Base-by-base conservation (phyloP, 1,139 yeast genomes). In the Hyphopichia buzzinii region DNA sequence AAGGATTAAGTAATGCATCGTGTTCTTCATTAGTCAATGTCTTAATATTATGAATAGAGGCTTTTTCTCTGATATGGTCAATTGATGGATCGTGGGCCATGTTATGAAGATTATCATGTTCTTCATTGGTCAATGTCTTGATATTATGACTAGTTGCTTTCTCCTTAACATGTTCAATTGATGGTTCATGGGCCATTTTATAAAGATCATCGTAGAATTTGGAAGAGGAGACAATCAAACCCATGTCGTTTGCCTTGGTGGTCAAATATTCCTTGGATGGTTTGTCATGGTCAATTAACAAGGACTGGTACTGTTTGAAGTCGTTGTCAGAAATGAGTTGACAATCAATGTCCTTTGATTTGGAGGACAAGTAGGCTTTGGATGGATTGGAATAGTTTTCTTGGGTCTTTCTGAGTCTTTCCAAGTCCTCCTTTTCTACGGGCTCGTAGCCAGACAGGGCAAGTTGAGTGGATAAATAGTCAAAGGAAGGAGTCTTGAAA, bases 231-330 rank as follows among this genome's bases (percentile, higher is more conserved):
- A 59, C 47, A n/a, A 54, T 52, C 34, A 54, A 46, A n/a, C 62
- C 67, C 31, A 57, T 37, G 11, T 54, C 57, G 35, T 56, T 54
- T 32, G 64, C 65, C 35, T 59, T 58, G 14, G 49, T 42, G 3
- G 49, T 54, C n/a, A 64, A 38, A 33, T 57, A 57, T 2, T 51
- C 52, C 25, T 48, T 40, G 11, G 46, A 33, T 15, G 65, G 66
- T 32, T 58, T 62, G 16, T 60, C 67, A 35, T 56, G 50, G 24
- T 64, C 67, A 0, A 54, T 49, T 28, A 50, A 49, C n/a, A 55
- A 36, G 4, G 39, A 44, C 37, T 58, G 58, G 35, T 50, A 55
- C 5, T 41, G 39, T 6, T 50, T 46, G 35, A 40, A 55, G 23
- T 59, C 59, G 0, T 52, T 56, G 13, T 48, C 43, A 1, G 62